Base-by-base conservation (phyloP, 2,329 filamentous ascomycete genomes). In the Ceratocystiopsis sp. region DNA sequence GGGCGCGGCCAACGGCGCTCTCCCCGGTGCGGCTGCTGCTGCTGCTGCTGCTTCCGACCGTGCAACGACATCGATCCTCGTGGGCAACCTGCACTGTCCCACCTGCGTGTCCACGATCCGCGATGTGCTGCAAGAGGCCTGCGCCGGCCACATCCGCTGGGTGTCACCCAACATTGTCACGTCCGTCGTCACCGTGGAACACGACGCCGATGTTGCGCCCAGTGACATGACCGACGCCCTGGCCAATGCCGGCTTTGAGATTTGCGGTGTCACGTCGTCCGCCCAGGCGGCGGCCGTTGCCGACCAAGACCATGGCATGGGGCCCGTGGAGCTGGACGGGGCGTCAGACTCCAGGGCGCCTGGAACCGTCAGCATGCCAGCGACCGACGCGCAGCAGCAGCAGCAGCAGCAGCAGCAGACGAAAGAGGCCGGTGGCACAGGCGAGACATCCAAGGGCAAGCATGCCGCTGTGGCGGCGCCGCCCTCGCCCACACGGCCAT, bases 91-190 rank as follows among this genome's bases (percentile, higher is more conserved):
- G 33, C 33, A 34, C 33, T 34, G 33, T 34, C 33, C 33, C 33
- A 34, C 33, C 33, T 34, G 33, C 33, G 33, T 34, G 33, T 14
- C 33, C 13, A 67, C 63, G 15, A 62, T 65, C 2, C 61, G 54
- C 45, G 59, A 54, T 44, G 55, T 56, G 2, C 55, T 61, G 12
- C 42, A 35, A 12, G 18, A 40, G 8, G 49, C 54, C 41, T 71
- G 61, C 50, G 54, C 51, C 42, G 58, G 54, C 61, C 70, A 55
- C 54, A 62, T 64, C 62, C 64, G 54, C 43, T 75, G 72, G 61
- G 70, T 84, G 29, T 79, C 77, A 48, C 72, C 78, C 46, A 84
- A 81, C 49, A 72, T 84, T 47, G 70, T 84, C 52, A 79, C 78
- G 35, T 81, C 80, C 40, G 75, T 75, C 47, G 73, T 84, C 50